phyloP scores from a whole-genome alignment of 305 asterid genomes.

The Fraxinus sp. region DNA sequence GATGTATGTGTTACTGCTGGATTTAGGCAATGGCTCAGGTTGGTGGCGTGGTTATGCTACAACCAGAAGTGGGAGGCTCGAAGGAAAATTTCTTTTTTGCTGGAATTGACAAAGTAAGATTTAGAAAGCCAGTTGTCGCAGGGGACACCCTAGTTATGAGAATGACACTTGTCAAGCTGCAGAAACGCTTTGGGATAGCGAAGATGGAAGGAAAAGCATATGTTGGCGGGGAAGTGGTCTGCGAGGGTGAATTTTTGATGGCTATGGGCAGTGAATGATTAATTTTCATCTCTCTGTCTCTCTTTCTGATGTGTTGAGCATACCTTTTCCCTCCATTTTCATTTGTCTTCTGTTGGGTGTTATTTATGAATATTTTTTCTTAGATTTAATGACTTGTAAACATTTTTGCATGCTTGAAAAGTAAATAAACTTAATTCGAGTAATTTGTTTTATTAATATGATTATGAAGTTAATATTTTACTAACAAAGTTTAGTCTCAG shows the following conservation, averaged over 20 bases:
- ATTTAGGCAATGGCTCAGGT: conserved; percentile 94
- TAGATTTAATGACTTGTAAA: background rate
- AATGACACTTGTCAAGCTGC: conserved; percentile 79
- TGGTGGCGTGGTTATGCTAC: conserved; percentile 88
- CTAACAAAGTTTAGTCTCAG: background rate
- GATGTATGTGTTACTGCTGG: conserved; percentile 19
- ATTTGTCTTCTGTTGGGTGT: background rate
- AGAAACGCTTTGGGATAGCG: conserved; percentile 72
- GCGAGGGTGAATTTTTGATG: conserved; percentile 81
- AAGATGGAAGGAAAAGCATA: conserved; percentile 87
- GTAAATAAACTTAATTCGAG: background rate
- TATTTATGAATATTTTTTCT: background rate
- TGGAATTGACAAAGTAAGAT: conserved; percentile 83
- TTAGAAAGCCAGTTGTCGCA: conserved; percentile 86
- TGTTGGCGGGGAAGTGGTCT: conserved; percentile 62
- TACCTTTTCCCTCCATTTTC: background rate
- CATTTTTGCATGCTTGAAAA: background rate
- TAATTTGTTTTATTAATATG: background rate
- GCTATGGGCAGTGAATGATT: conserved; percentile 51
- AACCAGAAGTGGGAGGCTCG: conserved; percentile 87
- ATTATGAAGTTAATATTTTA: background rate
- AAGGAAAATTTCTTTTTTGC: conserved; percentile 76
- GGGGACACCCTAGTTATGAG: conserved; percentile 94
- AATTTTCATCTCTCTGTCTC: background rate
- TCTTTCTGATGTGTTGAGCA: background rate